These are phyloP conservation scores for Nakaseomyces kungkrabaensis DNA, from an alignment of 1,139 yeast species.

Conservation along the genomic window DNA sequence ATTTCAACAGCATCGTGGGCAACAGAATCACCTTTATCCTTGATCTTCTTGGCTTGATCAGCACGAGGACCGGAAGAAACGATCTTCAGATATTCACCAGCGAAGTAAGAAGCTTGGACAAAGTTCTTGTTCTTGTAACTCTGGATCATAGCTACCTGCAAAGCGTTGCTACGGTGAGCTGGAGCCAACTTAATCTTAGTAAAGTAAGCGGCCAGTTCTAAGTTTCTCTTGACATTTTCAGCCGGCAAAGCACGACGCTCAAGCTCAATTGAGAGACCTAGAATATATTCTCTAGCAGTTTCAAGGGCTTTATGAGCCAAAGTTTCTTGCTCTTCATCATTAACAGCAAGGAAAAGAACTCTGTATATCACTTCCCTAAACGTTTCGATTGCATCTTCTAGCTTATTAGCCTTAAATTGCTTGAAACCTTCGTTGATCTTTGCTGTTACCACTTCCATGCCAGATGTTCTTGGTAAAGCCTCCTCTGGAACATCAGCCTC, in stretches of 20 bases:
- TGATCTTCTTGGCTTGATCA: conserved; percentile 78
- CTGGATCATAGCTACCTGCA: conserved; percentile 92
- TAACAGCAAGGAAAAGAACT: conserved; percentile 61
- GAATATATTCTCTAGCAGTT: conserved; percentile 79
- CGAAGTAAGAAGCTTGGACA: conserved; percentile 85
- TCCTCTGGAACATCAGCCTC: conserved; percentile 47
- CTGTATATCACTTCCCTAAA: conserved; percentile 78
- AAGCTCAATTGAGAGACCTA: conserved; percentile 85
- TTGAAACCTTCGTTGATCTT: conserved; percentile 69
- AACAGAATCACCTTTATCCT: conserved; percentile 65
- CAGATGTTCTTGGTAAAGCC: conserved; percentile 62
- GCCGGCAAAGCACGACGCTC: conserved; percentile 72
- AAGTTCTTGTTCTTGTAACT: conserved; percentile 80
- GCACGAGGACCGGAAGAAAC: conserved; percentile 69
- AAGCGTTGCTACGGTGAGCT: conserved; percentile 76
- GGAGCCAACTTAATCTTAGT: conserved; percentile 76
- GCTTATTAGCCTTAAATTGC: conserved; percentile 71
- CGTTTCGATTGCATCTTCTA: conserved; percentile 65
- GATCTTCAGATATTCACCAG: conserved; percentile 66
- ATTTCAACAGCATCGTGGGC: conserved; percentile 82
- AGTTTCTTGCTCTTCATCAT: conserved; percentile 61
- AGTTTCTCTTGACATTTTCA: conserved; percentile 65
- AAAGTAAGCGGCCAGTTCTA: conserved; percentile 93
- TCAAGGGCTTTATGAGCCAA: conserved; percentile 64
- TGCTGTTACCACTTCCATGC: conserved; percentile 57